These are phyloP conservation scores for Microbotryum saponariae DNA, from an alignment of 1,284 basidiomycete species.

Conservation along the genomic window DNA sequence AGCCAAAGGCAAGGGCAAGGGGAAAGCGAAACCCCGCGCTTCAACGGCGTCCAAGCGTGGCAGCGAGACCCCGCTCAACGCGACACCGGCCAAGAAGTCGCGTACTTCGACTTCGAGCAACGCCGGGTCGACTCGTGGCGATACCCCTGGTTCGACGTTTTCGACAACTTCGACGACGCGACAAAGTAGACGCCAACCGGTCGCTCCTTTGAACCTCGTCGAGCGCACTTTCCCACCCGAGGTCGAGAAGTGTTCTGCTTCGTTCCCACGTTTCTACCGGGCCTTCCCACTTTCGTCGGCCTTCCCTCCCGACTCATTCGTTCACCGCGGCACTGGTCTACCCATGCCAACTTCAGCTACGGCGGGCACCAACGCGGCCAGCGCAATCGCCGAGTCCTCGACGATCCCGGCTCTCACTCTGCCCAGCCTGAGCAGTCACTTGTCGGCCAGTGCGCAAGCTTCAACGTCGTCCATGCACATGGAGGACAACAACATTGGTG, in stretches of 20 bases:
- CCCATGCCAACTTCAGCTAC: neutral
- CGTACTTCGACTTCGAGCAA: constrained; percentile 1
- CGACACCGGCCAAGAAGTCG: constrained; percentile 14
- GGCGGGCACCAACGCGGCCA: neutral
- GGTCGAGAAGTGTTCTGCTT: constrained; percentile 44
- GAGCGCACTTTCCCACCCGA: constrained; percentile 49
- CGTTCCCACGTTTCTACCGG: constrained; percentile 56
- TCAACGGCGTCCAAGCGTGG: constrained; percentile 1
- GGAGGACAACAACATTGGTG: neutral
- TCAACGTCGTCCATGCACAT: neutral
- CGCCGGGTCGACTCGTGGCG: neutral
- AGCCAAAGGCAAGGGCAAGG: constrained; percentile 4
- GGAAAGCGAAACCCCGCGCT: neutral
- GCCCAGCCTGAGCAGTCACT: neutral
- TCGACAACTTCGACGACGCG: constrained; percentile 3
- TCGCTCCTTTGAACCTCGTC: constrained; percentile 11
- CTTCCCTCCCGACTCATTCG: constrained; percentile 39
- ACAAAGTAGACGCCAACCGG: constrained; percentile 17
- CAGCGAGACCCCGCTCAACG: neutral
- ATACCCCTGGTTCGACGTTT: neutral
- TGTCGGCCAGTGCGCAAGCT: neutral
- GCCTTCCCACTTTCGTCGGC: constrained; percentile 57
- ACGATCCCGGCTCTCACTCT: neutral
- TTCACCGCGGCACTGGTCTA: neutral
- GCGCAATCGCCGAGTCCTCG: neutral